A percentile compares a stretch with the other conserved stretches of the same genome.
Conservation (phyloP, 257 asterid genomes). For the Scutellaria minor region DNA sequence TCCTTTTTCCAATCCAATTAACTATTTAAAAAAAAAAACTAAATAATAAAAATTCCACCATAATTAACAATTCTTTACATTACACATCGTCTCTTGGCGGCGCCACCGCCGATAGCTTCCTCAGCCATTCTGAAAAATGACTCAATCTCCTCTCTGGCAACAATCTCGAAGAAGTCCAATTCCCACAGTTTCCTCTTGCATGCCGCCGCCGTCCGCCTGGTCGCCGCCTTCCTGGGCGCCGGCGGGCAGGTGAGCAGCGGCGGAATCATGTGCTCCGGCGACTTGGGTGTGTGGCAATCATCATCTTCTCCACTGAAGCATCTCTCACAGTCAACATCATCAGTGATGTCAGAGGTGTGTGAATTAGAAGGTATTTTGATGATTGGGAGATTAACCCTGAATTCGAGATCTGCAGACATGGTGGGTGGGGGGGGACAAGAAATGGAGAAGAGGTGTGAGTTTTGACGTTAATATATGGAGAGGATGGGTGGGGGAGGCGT, state of each 20-base stretch:
- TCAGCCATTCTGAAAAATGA: slow-evolving; percentile 48
- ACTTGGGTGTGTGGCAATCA: slow-evolving; percentile 51
- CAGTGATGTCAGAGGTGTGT: slow-evolving; percentile 1
- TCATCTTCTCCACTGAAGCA: slow-evolving; percentile 20
- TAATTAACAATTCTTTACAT: slow-evolving; percentile 29
- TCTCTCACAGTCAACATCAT: background rate
- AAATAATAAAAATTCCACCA: slow-evolving; percentile 17
- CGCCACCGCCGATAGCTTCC: slow-evolving; percentile 16
- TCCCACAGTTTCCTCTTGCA: slow-evolving; percentile 55
- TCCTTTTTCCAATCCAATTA: slow-evolving; percentile 21
- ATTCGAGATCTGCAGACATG: slow-evolving; percentile 61
- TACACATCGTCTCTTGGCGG: slow-evolving; percentile 48
- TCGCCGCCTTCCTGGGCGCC: slow-evolving; percentile 59
- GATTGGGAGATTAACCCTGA: slow-evolving; percentile 36
- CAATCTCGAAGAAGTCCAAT: slow-evolving; percentile 49
- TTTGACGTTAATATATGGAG: slow-evolving; percentile 40
- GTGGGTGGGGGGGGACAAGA: slow-evolving; percentile 27
- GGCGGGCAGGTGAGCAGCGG: slow-evolving; percentile 56
- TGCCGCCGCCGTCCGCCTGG: slow-evolving; percentile 34
- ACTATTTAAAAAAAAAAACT: background rate
- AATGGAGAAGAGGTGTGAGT: slow-evolving; percentile 35
- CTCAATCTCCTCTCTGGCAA: slow-evolving; percentile 49
- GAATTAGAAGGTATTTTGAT: slow-evolving; percentile 33
- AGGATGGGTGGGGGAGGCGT: slow-evolving; percentile 35
- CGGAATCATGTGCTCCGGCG: slow-evolving; percentile 56